Conservation (phyloP, 179 eudicot species). For the Beta macrorhiza region DNA sequence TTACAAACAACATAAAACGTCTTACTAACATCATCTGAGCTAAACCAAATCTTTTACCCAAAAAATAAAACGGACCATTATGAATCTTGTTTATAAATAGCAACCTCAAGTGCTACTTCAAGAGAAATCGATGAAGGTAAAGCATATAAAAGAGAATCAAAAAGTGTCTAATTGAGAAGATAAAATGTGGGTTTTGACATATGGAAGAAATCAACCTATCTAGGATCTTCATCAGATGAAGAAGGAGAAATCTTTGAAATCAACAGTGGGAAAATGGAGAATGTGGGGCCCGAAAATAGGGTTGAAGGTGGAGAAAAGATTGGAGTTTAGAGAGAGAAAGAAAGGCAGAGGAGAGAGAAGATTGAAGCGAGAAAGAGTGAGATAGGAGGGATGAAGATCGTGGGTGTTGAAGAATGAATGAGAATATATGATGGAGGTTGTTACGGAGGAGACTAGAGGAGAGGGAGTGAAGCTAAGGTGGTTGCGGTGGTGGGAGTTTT, state of each 20-base stretch:
- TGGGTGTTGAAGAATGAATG: constrained; percentile 53
- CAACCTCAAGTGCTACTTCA: constrained; percentile 55
- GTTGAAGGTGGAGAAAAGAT: constrained; percentile 19
- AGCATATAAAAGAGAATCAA: constrained; percentile 40
- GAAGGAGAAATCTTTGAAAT: constrained; percentile 61
- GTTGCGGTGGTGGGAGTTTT: constrained; percentile 12
- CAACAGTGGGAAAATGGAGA: constrained; percentile 35
- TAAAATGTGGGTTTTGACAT: constrained; percentile 73
- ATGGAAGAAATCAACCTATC: constrained; percentile 58
- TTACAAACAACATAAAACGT: constrained; percentile 31
- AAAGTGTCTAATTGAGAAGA: constrained; percentile 44
- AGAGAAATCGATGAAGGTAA: constrained; percentile 42
- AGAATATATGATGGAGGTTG: constrained; percentile 52
- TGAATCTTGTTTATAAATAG: constrained; percentile 67
- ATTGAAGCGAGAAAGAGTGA: constrained; percentile 53
- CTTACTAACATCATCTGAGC: constrained; percentile 49
- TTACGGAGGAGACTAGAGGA: constrained; percentile 38
- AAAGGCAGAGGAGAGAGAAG: constrained; percentile 42
- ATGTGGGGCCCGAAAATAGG: constrained; percentile 17
- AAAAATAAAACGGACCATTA: constrained; percentile 44
- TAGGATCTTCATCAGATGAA: constrained; percentile 34
- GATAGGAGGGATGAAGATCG: constrained; percentile 63
- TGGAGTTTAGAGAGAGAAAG: constrained; percentile 11
- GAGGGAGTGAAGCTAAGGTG: constrained; percentile 22
- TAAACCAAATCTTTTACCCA: constrained; percentile 48